These are phyloP conservation scores for Aspergillus wentii DNA, from an alignment of 495 filamentous ascomycete genomes.

Conservation along the genomic window DNA sequence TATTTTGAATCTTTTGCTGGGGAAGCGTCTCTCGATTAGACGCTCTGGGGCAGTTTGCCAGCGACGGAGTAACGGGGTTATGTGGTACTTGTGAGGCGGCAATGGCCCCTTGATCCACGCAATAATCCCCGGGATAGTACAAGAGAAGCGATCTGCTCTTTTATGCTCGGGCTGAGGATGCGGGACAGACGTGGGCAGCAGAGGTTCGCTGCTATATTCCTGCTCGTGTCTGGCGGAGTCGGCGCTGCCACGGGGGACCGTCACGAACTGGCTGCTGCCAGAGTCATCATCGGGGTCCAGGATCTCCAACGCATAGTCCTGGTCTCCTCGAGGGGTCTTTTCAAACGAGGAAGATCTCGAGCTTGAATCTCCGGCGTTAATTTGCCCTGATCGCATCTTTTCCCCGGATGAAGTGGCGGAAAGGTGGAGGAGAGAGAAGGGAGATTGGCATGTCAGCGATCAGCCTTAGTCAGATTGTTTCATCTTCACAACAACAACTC, in stretches of 20 bases:
- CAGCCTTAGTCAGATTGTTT: neutral
- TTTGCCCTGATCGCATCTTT: conserved; percentile 10
- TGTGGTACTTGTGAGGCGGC: conserved; percentile 53
- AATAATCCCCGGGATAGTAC: conserved; percentile 17
- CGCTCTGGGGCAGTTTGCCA: conserved; percentile 59
- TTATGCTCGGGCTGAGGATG: neutral
- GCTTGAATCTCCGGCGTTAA: conserved; percentile 7
- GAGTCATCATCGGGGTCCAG: conserved; percentile 11
- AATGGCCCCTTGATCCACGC: conserved; percentile 49
- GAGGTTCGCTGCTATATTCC: conserved; percentile 15
- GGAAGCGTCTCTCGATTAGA: conserved; percentile 53
- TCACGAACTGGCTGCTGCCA: conserved; percentile 10
- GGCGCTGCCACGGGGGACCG: conserved; percentile 9
- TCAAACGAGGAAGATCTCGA: conserved; percentile 13
- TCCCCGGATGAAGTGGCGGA: neutral
- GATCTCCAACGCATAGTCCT: conserved; percentile 8
- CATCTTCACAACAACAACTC: no score
- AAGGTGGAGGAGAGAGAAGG: no score
- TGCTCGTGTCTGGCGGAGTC: conserved; percentile 12
- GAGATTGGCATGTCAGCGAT: no score
- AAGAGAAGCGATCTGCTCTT: conserved; percentile 19
- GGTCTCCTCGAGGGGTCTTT: conserved; percentile 6
- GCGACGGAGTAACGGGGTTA: conserved; percentile 55
- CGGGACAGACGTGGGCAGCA: conserved; percentile 14
- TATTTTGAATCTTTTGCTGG: conserved; percentile 42